Evolutionary conservation across 768 basidiomycete genomes (phyloP), one percentile per base, ranked within the genome.

Genomic region (Naganishia vaughanmartiniae): DNA sequence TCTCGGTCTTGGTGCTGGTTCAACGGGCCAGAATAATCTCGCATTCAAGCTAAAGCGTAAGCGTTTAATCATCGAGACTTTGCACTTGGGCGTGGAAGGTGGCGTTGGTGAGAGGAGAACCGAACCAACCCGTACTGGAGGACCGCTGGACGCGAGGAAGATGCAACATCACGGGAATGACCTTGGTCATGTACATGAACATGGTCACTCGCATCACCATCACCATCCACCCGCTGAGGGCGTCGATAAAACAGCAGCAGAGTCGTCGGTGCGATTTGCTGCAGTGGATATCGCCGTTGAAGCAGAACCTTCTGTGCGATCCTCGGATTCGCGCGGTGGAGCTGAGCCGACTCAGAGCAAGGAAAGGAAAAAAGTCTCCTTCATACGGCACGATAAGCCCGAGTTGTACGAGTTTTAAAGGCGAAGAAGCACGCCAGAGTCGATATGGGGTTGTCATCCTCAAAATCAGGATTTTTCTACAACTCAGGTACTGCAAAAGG

Each of bases 11-110:
- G 83, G 82, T 15, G 85, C 75, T 21, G 79, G 88, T 0, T 66
- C 63, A n/a, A 58, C 66, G 24, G 90, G 93, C 10, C 94, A 97
- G 80, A 98, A 98, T 82, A 97, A 98, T 76, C 85, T 99, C 10
- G 93, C 90, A 15, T 99, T 98, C 85, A 90, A 89, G 79, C 90
- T 91, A 76, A 96, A 89, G 76, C 84, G 94, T 75, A 92, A 90
- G 78, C 84, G 92, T 60, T 84, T 97, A 69, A 83, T 94, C 26
- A 87, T 98, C 74, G 95, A 97, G 83, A 97, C 93, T 30, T 83
- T 97, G 70, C 92, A 95, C 69, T 75, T 83, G 3, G 83, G 83
- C 42, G 81, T 81, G 14, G 83, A 81, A 54, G 82, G 82, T 17
- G 82, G 82, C 11, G 77, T 77, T 2, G 79, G 82, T 0, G 81